Evolutionary conservation across 805 yeast species (phyloP), one percentile per base, ranked within the genome.

Genomic region (Wickerhamomyces ciferrii): DNA sequence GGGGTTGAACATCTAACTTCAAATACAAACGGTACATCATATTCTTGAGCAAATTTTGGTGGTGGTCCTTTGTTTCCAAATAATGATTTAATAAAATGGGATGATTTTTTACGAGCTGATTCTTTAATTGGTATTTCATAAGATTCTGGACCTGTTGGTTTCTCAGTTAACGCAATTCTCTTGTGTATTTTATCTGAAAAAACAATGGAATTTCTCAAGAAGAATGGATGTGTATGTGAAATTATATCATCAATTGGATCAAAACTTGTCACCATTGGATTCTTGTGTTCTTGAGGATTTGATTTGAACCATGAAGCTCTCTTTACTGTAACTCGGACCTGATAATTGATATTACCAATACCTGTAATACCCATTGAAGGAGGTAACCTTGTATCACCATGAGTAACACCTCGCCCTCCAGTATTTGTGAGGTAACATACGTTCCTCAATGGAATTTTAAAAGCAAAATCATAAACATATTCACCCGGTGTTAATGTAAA

Each of bases 311-410:
- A 55, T 3, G 80, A 69, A 2, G 82, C 63, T 39, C 81, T 56
- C 45, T 73, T 75, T 39, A 81, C 79, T 1, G 86, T 81, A 14
- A 71, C 85, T 59, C 80, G 80, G 45, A 82, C 69, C 55, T 72
- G 80, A 57, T 81, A 81, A 23, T 23, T n/a, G 9, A 41, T 14
- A 4, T 8, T 4, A 9, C 37, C 43, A 23, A 15, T 7, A 8
- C 19, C 38, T 15, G n/a, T 31, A 6, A 32, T 7, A 20, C 19
- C 27, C n/a, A 17, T 10, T 21, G 34, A 17, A 15, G 43, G 21
- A 19, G 43, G 43, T 35, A 35, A 11, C 18, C 23, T 32, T 32
- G 35, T 32, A 5, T 3, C 8, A 9, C 35, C 35, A 17, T 32
- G 35, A 32, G 34, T 7, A 31, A 10, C n/a, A 24, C n/a, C n/a